Percentiles rank a stretch among this genome's conserved stretches.
Evolutionary conservation across 139 green algal species (phyloP).

Genomic region (Asterochloris sp.): DNA sequence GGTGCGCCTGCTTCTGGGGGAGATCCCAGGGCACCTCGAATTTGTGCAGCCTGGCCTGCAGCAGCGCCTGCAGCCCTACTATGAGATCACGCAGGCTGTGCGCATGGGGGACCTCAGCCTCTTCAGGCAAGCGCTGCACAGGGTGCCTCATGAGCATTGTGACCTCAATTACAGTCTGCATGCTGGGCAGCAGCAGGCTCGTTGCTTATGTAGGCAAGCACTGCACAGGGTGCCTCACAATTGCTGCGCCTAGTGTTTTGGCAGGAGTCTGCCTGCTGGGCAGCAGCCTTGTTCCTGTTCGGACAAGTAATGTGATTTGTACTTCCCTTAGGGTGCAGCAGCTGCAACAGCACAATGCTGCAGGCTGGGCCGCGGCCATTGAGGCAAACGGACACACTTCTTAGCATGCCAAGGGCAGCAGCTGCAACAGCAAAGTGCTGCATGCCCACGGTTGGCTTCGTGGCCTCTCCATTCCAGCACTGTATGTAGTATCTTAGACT

Average conservation of each 20-base stretch:
- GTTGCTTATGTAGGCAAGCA: constrained; percentile 64
- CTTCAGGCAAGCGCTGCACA: constrained; percentile 54
- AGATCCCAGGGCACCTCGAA: constrained; percentile 89
- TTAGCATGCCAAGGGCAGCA: too few species aligned
- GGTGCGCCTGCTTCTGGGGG: constrained; percentile 95
- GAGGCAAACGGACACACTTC: too few species aligned
- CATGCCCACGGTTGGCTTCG: too few species aligned
- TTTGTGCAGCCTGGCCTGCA: constrained; percentile 69
- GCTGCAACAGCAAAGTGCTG: too few species aligned
- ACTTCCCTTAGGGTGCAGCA: too few species aligned
- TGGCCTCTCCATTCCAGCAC: too few species aligned
- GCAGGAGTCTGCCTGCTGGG: constrained; percentile 49
- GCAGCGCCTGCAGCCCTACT: constrained; percentile 80
- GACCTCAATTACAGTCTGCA: background rate
- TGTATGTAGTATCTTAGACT: too few species aligned
- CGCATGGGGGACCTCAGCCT: constrained; percentile 75
- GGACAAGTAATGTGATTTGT: constrained; percentile 47
- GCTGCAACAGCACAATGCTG: too few species aligned
- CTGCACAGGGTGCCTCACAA: background rate
- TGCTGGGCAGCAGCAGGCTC: constrained; percentile 81
- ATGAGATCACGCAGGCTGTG: constrained; percentile 83
- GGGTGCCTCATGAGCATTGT: too few species aligned
- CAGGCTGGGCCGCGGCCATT: too few species aligned
- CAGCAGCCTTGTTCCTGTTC: constrained; percentile 75
- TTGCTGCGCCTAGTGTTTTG: too few species aligned